These are phyloP conservation scores for Cystobasidium sp. DNA, from an alignment of 1,284 basidiomycete genomes.

Conservation along the genomic window DNA sequence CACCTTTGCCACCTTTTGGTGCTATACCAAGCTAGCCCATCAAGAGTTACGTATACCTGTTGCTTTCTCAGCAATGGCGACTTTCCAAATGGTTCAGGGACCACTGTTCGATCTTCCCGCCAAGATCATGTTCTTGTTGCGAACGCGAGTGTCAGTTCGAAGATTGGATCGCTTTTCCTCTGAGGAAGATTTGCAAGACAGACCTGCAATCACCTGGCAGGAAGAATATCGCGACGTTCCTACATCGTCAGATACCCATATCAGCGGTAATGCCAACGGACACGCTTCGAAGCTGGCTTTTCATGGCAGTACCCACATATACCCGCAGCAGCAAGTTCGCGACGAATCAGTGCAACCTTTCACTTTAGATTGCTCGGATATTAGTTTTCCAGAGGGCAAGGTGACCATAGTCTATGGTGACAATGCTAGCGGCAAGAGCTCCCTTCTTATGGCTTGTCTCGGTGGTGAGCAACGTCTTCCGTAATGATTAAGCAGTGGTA, in stretches of 20 bases:
- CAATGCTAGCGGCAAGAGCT: slow-evolving; percentile 40
- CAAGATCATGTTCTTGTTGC: slow-evolving; percentile 25
- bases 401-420: slow-evolving; percentile 31
- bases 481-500: slow-evolving; percentile 77
- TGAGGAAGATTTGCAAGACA: slow-evolving; percentile 28
- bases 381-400: slow-evolving; percentile 27
- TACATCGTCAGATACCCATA: background rate
- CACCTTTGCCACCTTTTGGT: slow-evolving; percentile 40
- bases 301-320: slow-evolving; percentile 6
- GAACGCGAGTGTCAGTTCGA: slow-evolving; percentile 33
- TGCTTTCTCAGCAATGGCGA: slow-evolving; percentile 28
- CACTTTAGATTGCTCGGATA: slow-evolving; percentile 9
- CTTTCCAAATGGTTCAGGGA: slow-evolving; percentile 25
- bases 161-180: slow-evolving; percentile 39
- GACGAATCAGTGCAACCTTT: slow-evolving; percentile 22
- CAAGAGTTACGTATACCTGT: slow-evolving; percentile 32
- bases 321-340: slow-evolving; percentile 40
- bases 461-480: slow-evolving; percentile 18
- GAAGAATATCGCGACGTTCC: background rate
- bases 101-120: slow-evolving; percentile 30
- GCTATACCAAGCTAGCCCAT: slow-evolving; percentile 35
- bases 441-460: slow-evolving; percentile 36
- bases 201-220: background rate
- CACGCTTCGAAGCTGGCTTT: slow-evolving; percentile 3
- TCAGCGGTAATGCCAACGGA: background rate